Conservation (phyloP, 345 rosid genomes). For the Populus davidiana region DNA sequence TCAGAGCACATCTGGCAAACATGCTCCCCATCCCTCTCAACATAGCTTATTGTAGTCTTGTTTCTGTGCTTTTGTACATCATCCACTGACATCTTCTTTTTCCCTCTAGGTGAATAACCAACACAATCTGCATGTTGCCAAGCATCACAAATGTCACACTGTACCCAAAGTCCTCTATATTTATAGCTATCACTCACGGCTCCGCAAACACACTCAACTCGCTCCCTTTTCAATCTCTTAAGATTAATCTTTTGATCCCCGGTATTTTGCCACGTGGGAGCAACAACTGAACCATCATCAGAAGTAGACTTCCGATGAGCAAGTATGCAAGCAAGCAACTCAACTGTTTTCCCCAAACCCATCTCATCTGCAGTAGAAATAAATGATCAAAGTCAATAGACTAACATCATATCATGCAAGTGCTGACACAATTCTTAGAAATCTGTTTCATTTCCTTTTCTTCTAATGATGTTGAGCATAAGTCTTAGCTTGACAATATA, state of each 20-base stretch:
- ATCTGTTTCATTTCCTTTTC: neutral
- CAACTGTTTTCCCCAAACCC: constrained; percentile 98
- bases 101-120: constrained; percentile 80
- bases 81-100: constrained; percentile 31
- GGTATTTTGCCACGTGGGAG: constrained; percentile 24
- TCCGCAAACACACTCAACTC: constrained; percentile 93
- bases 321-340: constrained; percentile 86
- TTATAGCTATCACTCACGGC: constrained; percentile 82
- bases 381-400: constrained; percentile 22
- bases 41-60: constrained; percentile 44
- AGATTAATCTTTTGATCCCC: constrained; percentile 41
- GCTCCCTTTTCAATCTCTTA: constrained; percentile 73
- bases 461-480: neutral
- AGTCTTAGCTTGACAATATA: too few relatives aligned
- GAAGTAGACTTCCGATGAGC: constrained; percentile 57
- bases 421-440: neutral
- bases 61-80: constrained; percentile 45
- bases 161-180: constrained; percentile 90
- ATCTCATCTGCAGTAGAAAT: constrained; percentile 72
- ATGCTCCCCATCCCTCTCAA: constrained; percentile 71
- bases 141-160: constrained; percentile 95
- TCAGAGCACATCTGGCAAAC: constrained; percentile 77
- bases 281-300: constrained; percentile 29
- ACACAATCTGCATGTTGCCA: constrained; percentile 99
- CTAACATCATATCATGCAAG: neutral